A percentile compares a stretch with the other conserved stretches of the same genome.
These are phyloP conservation scores for Corylus avellana DNA, from an alignment of 306 rosid genomes.

Conservation along the genomic window DNA sequence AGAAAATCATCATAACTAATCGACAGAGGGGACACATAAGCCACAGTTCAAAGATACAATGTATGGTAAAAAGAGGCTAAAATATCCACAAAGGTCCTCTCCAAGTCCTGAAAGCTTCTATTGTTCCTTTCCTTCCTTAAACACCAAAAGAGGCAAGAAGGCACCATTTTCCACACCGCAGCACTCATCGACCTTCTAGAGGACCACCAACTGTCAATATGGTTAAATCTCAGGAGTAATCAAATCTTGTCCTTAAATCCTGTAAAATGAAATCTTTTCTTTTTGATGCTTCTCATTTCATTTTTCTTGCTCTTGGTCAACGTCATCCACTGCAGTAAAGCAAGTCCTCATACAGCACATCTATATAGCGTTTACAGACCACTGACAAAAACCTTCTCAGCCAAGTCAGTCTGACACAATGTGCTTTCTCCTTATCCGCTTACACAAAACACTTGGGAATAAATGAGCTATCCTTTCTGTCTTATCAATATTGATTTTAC, in stretches of 20 bases:
- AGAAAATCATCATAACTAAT: too few relatives aligned
- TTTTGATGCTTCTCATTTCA: not conserved
- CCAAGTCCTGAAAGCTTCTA: too few relatives aligned
- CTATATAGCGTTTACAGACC: not conserved
- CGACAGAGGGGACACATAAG: too few relatives aligned
- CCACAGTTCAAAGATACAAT: too few relatives aligned
- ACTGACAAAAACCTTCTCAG: not conserved
- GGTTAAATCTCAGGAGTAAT: not conserved
- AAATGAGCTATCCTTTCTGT: not conserved
- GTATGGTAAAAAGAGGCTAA: too few relatives aligned
- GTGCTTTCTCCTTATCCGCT: not conserved
- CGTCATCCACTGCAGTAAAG: not conserved
- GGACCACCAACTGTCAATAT: too few relatives aligned
- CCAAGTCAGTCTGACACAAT: not conserved
- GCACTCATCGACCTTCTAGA: too few relatives aligned
- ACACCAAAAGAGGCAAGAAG: too few relatives aligned
- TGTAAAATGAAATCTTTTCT: too few relatives aligned
- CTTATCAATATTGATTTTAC: not conserved
- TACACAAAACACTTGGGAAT: not conserved
- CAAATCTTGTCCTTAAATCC: not conserved
- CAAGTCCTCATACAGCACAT: not conserved
- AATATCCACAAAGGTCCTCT: too few relatives aligned
- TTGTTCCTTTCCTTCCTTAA: too few relatives aligned
- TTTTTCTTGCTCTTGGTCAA: not conserved
- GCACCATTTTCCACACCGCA: too few relatives aligned